These are phyloP conservation scores for Pichia scutulata DNA, from an alignment of 805 yeast genomes.

Conservation along the genomic window DNA sequence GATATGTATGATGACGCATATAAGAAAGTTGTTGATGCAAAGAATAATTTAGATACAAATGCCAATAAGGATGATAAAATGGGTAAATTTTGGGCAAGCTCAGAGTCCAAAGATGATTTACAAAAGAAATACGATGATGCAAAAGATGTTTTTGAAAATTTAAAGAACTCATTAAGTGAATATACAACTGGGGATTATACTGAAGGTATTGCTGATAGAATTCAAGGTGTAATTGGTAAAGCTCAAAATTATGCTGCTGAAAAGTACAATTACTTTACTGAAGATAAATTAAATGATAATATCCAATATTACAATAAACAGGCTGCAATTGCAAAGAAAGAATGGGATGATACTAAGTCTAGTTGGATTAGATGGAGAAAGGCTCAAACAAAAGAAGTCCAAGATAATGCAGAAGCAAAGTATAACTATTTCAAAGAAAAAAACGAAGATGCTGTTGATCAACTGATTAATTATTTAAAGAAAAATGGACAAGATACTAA, in stretches of 20 bases:
- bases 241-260: slow-evolving; percentile 23
- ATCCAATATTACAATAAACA: slow-evolving; percentile 20
- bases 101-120: slow-evolving; percentile 22
- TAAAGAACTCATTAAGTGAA: slow-evolving; percentile 9
- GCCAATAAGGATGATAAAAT: slow-evolving; percentile 23
- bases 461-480: slow-evolving; percentile 10
- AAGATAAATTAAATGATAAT: slow-evolving; percentile 19
- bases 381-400: slow-evolving; percentile 23
- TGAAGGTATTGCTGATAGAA: background rate
- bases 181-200: slow-evolving; percentile 1
- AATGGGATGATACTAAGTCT: slow-evolving; percentile 20
- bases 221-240: slow-evolving; percentile 4
- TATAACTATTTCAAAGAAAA: slow-evolving; percentile 15
- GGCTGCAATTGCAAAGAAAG: slow-evolving; percentile 19
- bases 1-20: slow-evolving; percentile 22
- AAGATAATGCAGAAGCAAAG: slow-evolving; percentile 20
- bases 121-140: slow-evolving; percentile 12
- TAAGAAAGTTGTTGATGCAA: slow-evolving; percentile 24
- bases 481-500: background rate
- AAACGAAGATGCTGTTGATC: slow-evolving; percentile 16
- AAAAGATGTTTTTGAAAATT: slow-evolving; percentile 11
- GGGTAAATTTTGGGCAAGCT: slow-evolving; percentile 10
- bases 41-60: slow-evolving; percentile 26
- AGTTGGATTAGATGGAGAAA: slow-evolving; percentile 25
- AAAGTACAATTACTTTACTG: slow-evolving; percentile 26